Evolutionary conservation across 306 rosid species (phyloP).

Genomic region (Corylus avellana): DNA sequence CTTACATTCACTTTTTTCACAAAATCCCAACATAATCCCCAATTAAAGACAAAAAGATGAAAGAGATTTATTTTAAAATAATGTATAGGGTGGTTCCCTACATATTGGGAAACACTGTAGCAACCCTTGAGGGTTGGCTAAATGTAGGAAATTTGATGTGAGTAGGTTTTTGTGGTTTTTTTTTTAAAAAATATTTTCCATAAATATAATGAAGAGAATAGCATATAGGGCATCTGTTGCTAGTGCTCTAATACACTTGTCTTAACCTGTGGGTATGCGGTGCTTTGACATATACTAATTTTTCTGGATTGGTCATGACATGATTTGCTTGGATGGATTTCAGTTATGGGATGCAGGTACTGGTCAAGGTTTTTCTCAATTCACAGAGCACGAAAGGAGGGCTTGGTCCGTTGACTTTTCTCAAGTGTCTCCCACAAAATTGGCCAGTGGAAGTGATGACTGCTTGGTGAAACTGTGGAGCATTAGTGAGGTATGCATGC

Average conservation of each 20-base stretch:
- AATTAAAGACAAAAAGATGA: too few relatives aligned
- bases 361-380: conserved; percentile 76
- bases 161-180: too few relatives aligned
- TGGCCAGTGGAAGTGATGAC: conserved; percentile 97
- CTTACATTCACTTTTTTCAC: too few relatives aligned
- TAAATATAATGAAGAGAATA: too few relatives aligned
- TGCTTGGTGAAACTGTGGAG: conserved; percentile 87
- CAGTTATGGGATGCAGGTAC: conserved; percentile 96
- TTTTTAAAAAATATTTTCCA: too few relatives aligned
- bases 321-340: conserved; percentile 38
- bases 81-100: too few relatives aligned
- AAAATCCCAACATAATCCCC: too few relatives aligned
- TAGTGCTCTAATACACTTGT: background rate
- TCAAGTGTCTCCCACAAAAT: conserved; percentile 75
- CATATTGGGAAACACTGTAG: too few relatives aligned
- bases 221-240: too few relatives aligned
- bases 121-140: too few relatives aligned
- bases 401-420: conserved; percentile 99
- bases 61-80: too few relatives aligned
- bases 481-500: conserved; percentile 71
- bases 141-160: too few relatives aligned
- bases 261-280: background rate
- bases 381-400: conserved; percentile 73
- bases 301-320: conserved; percentile 26
- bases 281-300: conserved; percentile 4